Base-by-base conservation (phyloP, 2,329 filamentous ascomycete genomes). In the Ophiosphaerella narmari region DNA sequence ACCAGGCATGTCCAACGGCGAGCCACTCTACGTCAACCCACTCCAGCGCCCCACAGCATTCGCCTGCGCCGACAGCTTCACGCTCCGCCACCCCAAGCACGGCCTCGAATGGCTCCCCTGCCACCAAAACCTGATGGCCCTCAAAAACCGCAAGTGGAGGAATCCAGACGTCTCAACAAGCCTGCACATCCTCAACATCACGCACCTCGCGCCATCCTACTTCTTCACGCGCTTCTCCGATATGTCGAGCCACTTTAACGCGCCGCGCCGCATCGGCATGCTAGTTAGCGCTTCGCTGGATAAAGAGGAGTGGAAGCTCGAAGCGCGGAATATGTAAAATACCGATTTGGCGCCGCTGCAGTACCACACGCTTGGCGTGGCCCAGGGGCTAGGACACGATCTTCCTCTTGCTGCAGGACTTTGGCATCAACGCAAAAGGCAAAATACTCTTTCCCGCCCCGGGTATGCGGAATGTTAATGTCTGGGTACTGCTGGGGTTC, bases 61-160 rank as follows among this genome's bases (percentile, higher is more conserved):
- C n/a, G 54, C 43, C 11, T 57, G 54, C 34, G 48, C 50, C 11
- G 51, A 57, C 33, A 51, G 29, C 31, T 51, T 57, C n/a, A 39
- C 43, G 14, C 35, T 54, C 8, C 43, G 48, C 5, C 39, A 57
- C 39, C 47, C 54, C 6, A 43, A 7, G 11, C 44, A 35, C 24
- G 14, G 35, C 18, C 39, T 34, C 14, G 42, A 33, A 49, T 49
- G 51, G 50, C 44, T 43, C 13, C 37, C 51, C n/a, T 41, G 39
- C 1, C 51, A 51, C 26, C 55, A 55, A 24, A 55, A 58, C 33
- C 11, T 50, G 8, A 40, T 46, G 8, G 34, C 43, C 21, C 41
- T 58, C 2, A 11, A 24, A 18, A 23, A 26, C 23, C 18, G 43
- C 2, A 14, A 39, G n/a, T 55, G 48, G 49, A 32, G 43, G 24